phyloP scores from a whole-genome alignment of 2,329 filamentous ascomycete species.

The Parafenestella ontariensis region DNA sequence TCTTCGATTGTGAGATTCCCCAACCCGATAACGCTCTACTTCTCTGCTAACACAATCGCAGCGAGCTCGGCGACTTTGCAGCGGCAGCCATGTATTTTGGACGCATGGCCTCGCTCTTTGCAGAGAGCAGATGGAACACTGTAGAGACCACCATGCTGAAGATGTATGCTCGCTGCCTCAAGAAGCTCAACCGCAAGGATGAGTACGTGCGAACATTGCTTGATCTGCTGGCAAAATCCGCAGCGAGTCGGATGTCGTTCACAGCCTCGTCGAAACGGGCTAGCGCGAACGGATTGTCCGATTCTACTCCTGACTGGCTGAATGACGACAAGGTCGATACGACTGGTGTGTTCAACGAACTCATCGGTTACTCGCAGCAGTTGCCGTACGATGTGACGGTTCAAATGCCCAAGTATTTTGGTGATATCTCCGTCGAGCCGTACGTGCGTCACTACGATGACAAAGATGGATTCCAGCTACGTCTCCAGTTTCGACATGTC shows the following conservation, averaged over 20 bases:
- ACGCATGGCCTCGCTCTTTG: slow-evolving; percentile 75
- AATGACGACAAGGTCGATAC: slow-evolving; percentile 50
- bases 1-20: slow-evolving; percentile 67
- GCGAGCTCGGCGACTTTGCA: slow-evolving; percentile 72
- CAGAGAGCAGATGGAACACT: slow-evolving; percentile 76
- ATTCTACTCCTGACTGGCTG: slow-evolving; percentile 39
- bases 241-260: slow-evolving; percentile 42
- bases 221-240: slow-evolving; percentile 74
- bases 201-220: slow-evolving; percentile 81
- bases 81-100: slow-evolving; percentile 80
- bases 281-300: slow-evolving; percentile 9
- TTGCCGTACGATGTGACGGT: slow-evolving; percentile 70
- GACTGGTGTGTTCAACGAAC: slow-evolving; percentile 47
- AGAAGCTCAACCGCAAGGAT: slow-evolving; percentile 75
- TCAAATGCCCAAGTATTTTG: slow-evolving; percentile 77
- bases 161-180: slow-evolving; percentile 84
- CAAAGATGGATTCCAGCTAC: slow-evolving; percentile 77
- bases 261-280: slow-evolving; percentile 26
- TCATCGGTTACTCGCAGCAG: slow-evolving; percentile 57
- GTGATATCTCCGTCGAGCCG: slow-evolving; percentile 70
- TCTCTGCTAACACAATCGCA: slow-evolving; percentile 16
- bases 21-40: background rate
- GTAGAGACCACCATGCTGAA: slow-evolving; percentile 84
- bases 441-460: slow-evolving; percentile 73
- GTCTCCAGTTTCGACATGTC: slow-evolving; percentile 73